Percentiles rank a stretch among this genome's conserved stretches.
Evolutionary conservation across 1,284 basidiomycete genomes (phyloP).

Genomic region (Ustilago esculenta): DNA sequence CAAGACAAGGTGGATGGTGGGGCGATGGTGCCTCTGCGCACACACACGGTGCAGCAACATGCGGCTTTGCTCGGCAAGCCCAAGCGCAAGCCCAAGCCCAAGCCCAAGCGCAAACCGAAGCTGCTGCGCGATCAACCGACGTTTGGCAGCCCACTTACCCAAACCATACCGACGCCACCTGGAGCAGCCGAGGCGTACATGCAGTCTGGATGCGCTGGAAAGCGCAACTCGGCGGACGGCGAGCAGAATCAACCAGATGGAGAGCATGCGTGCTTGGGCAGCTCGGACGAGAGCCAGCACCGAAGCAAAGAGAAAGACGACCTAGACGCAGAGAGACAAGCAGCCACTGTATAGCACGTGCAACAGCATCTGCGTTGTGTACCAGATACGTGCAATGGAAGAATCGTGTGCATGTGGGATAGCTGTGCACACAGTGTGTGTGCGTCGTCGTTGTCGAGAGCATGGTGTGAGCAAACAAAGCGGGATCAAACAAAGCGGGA

Average conservation of each 20-base stretch:
- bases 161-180: constrained; percentile 23
- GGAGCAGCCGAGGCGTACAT: constrained; percentile 26
- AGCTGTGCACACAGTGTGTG: no score
- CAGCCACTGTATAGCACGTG: no score
- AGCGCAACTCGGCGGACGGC: no score
- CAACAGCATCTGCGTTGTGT: no score
- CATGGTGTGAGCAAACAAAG: no score
- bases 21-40: no score
- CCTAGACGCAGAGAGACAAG: neutral
- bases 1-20: no score
- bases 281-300: neutral
- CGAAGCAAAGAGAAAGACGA: neutral
- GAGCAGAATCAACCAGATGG: no score
- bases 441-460: no score
- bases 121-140: constrained; percentile 40
- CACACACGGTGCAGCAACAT: constrained; percentile 19
- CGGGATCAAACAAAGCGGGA: no score
- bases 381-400: no score
- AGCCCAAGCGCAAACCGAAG: constrained; percentile 26
- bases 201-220: neutral
- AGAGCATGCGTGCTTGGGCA: constrained; percentile 24
- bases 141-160: constrained; percentile 11
- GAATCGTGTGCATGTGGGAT: no score
- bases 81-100: constrained; percentile 14
- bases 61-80: constrained; percentile 14